Percentiles rank a stretch among this genome's conserved stretches.
Conservation (phyloP, 495 filamentous ascomycete genomes). For the Trichocladium uniseriatum region DNA sequence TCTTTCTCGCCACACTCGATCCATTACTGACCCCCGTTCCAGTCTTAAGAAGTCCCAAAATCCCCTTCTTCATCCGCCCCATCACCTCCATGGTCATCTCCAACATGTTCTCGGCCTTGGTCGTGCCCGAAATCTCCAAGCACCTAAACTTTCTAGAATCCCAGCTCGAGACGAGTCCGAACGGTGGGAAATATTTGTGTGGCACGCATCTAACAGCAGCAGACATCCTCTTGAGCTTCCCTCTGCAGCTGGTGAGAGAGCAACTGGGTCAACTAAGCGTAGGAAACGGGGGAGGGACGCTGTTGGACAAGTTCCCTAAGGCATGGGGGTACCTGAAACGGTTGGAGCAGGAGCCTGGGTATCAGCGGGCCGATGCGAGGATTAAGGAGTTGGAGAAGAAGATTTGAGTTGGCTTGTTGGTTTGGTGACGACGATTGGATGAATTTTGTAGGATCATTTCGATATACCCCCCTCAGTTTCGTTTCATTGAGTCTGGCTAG, state of each 20-base stretch:
- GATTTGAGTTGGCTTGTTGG: background rate
- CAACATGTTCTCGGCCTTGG: conserved; percentile 49
- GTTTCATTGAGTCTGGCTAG: no score
- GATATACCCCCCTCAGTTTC: no score
- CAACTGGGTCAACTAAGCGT: conserved; percentile 41
- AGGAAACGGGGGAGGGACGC: conserved; percentile 15
- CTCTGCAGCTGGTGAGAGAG: conserved; percentile 50
- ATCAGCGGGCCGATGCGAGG: conserved; percentile 45
- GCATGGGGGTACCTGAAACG: conserved; percentile 53
- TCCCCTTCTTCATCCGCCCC: conserved; percentile 71
- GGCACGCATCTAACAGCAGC: conserved; percentile 64
- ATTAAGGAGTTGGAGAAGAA: conserved; percentile 46
- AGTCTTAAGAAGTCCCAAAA: conserved; percentile 31
- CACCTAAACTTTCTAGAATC: conserved; percentile 66
- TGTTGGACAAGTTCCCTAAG: conserved; percentile 28
- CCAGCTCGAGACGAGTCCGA: conserved; percentile 50
- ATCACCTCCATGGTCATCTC: conserved; percentile 56
- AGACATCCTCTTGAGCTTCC: conserved; percentile 75
- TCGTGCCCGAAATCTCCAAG: conserved; percentile 53
- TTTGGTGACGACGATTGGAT: no score
- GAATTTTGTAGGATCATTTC: no score
- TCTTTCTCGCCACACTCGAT: no score
- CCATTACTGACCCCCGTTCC: no score
- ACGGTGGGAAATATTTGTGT: conserved; percentile 57
- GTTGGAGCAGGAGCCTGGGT: conserved; percentile 54